phyloP scores from a whole-genome alignment of 2,329 filamentous ascomycete genomes.

The Pseudogymnoascus sp. region DNA sequence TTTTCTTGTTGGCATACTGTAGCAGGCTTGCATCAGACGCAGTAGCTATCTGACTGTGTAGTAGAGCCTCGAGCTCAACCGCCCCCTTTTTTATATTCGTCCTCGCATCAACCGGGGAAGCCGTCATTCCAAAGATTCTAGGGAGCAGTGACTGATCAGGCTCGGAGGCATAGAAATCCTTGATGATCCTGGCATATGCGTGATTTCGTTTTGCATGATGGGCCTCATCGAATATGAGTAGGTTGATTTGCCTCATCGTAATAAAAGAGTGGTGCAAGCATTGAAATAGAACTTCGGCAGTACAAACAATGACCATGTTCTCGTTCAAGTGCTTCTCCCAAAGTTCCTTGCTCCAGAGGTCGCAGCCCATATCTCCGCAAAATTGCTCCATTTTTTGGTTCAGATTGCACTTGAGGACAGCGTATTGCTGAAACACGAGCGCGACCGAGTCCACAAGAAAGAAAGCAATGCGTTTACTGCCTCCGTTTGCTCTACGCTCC shows the following conservation, averaged over 20 bases:
- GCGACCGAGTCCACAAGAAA: slow-evolving; percentile 87
- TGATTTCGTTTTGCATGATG: slow-evolving; percentile 95
- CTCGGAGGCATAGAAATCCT: slow-evolving; percentile 65
- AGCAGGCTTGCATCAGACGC: slow-evolving; percentile 50
- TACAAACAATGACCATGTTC: slow-evolving; percentile 85
- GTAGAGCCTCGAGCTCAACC: slow-evolving; percentile 62
- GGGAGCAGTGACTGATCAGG: slow-evolving; percentile 45
- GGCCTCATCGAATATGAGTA: slow-evolving; percentile 91
- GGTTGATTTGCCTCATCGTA: slow-evolving; percentile 72
- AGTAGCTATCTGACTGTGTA: slow-evolving; percentile 80
- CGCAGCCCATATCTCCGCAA: slow-evolving; percentile 59
- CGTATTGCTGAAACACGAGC: slow-evolving; percentile 81
- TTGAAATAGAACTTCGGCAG: slow-evolving; percentile 75
- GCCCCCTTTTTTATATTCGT: slow-evolving; percentile 64
- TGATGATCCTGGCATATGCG: slow-evolving; percentile 81
- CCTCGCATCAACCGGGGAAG: slow-evolving; percentile 83
- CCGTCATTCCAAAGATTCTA: slow-evolving; percentile 91
- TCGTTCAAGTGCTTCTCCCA: slow-evolving; percentile 51
- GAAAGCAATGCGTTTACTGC: slow-evolving; percentile 60
- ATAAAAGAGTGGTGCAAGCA: slow-evolving; percentile 75
- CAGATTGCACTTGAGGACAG: slow-evolving; percentile 73
- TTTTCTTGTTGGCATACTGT: slow-evolving; percentile 49
- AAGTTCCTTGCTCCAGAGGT: slow-evolving; percentile 51
- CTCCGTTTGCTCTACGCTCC: slow-evolving; percentile 54
- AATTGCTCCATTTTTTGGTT: slow-evolving; percentile 66